Conservation (phyloP, 805 yeast genomes). For the Brettanomyces bruxellensis region DNA sequence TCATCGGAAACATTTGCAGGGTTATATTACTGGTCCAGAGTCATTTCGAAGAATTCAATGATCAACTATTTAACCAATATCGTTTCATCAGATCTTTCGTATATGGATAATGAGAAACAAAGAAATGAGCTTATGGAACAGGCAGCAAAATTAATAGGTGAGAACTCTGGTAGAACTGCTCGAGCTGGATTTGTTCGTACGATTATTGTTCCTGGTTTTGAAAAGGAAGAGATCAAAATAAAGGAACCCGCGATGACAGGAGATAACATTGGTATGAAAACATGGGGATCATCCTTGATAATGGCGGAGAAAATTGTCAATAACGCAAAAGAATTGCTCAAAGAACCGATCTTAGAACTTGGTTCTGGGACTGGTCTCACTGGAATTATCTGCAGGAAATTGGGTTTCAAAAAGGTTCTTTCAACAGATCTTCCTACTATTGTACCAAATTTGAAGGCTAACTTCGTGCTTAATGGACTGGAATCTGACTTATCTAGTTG, state of each 20-base stretch:
- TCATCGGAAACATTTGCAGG: slow-evolving; percentile 1
- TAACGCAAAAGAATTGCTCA: slow-evolving; percentile 9
- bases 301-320: slow-evolving; percentile 46
- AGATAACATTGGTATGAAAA: slow-evolving; percentile 83
- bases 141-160: slow-evolving; percentile 63
- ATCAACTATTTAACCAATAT: slow-evolving; percentile 41
- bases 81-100: slow-evolving; percentile 37
- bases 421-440: slow-evolving; percentile 80
- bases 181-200: slow-evolving; percentile 61
- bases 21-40: neutral
- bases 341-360: slow-evolving; percentile 50
- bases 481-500: slow-evolving; percentile 7
- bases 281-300: slow-evolving; percentile 90
- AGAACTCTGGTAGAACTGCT: slow-evolving; percentile 79
- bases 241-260: slow-evolving; percentile 80
- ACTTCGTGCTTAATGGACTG: slow-evolving; percentile 44
- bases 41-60: slow-evolving; percentile 18
- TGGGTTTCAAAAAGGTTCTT: slow-evolving; percentile 37
- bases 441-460: slow-evolving; percentile 53
- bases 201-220: slow-evolving; percentile 37
- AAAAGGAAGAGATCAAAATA: slow-evolving; percentile 27
- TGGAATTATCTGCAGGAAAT: slow-evolving; percentile 57
- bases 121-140: slow-evolving; percentile 37
- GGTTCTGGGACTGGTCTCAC: slow-evolving; percentile 94
- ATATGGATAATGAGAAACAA: slow-evolving; percentile 30